These are phyloP conservation scores for Cokeromyces recurvatus DNA, from an alignment of 371 early-diverging fungal species.

Conservation along the genomic window DNA sequence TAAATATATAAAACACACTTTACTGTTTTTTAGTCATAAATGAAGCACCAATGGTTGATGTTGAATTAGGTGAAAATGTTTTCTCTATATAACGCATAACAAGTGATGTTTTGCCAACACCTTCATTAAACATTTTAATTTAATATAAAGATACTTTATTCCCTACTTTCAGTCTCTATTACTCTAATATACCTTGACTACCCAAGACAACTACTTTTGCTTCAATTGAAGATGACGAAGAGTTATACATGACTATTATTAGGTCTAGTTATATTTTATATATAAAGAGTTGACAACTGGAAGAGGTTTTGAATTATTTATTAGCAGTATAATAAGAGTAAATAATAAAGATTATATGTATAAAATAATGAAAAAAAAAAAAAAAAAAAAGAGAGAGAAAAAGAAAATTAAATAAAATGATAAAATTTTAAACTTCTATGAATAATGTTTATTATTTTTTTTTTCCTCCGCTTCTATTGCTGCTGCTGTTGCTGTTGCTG, in stretches of 20 bases:
- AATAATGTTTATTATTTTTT: conserved; percentile 4
- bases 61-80: conserved; percentile 73
- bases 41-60: conserved; percentile 82
- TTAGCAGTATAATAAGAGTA: too few species aligned
- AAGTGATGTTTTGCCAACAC: conserved; percentile 80
- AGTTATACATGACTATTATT: conserved; percentile 11
- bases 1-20: too few species aligned
- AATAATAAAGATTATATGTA: too few species aligned
- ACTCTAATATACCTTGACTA: conserved; percentile 58
- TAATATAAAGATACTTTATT: background rate
- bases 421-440: background rate
- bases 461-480: conserved; percentile 1
- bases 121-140: conserved; percentile 23
- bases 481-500: background rate
- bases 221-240: conserved; percentile 53
- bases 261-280: too few species aligned
- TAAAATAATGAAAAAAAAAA: background rate
- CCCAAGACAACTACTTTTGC: conserved; percentile 77
- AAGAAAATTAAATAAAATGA: background rate
- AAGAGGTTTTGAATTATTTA: too few species aligned
- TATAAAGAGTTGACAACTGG: too few species aligned
- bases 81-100: conserved; percentile 77
- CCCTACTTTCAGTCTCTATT: too few species aligned
- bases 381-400: conserved; percentile 4
- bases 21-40: conserved; percentile 76